Percentiles rank a stretch among this genome's conserved stretches.
Evolutionary conservation across 192 early-diverging fungal species (phyloP).

Genomic region (Dispira simplex): DNA sequence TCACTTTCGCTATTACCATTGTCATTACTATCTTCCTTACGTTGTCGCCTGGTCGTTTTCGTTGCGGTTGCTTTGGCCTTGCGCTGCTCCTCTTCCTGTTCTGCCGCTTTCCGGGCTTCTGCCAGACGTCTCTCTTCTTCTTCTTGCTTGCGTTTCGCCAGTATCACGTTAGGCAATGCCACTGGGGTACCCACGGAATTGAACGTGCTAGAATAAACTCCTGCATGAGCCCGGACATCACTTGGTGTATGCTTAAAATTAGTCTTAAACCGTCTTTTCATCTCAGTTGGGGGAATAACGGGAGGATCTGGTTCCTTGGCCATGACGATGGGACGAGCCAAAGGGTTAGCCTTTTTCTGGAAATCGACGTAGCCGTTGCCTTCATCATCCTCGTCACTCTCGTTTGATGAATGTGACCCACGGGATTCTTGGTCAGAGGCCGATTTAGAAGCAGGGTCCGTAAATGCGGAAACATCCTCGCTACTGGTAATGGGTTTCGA

Average conservation of each 20-base stretch:
- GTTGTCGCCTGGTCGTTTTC: too few species aligned
- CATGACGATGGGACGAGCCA: slow-evolving; percentile 2
- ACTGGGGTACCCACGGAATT: slow-evolving; percentile 8
- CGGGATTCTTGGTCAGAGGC: background rate
- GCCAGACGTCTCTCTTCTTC: background rate
- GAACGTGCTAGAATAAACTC: slow-evolving; percentile 3
- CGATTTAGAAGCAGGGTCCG: background rate
- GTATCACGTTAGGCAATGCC: background rate
- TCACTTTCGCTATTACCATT: too few species aligned
- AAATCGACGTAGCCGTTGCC: background rate
- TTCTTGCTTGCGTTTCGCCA: slow-evolving; percentile 8
- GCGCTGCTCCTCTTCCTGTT: too few species aligned
- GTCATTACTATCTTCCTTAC: too few species aligned
- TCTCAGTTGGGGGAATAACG: background rate
- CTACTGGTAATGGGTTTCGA: background rate
- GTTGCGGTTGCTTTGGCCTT: too few species aligned
- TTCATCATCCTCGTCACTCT: background rate
- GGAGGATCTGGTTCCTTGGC: background rate
- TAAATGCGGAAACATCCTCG: background rate
- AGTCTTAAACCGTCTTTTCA: background rate
- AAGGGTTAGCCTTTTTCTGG: slow-evolving; percentile 5
- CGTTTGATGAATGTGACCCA: background rate
- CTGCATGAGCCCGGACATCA: too few species aligned
- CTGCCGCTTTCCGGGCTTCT: too few species aligned
- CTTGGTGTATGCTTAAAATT: background rate